A percentile compares a stretch with the other conserved stretches of the same genome.
phyloP scores from a whole-genome alignment of 2,329 filamentous ascomycete genomes.

The Sarocladium strictum region DNA sequence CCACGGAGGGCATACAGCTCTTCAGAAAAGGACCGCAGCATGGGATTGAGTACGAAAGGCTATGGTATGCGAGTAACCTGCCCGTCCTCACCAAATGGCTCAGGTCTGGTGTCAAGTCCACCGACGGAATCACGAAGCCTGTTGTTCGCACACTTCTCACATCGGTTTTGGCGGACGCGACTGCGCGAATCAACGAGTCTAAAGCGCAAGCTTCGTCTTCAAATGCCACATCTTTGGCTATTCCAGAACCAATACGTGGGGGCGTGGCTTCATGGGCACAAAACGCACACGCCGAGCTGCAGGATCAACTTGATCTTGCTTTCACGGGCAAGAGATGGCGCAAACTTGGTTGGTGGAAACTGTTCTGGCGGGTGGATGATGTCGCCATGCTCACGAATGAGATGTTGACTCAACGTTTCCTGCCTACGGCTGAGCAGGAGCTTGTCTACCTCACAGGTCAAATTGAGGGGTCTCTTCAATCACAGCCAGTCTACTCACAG shows the following conservation, averaged over 20 bases:
- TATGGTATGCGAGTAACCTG: slow-evolving; percentile 69
- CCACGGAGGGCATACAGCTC: slow-evolving; percentile 54
- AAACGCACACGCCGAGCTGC: slow-evolving; percentile 74
- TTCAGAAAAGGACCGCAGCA: slow-evolving; percentile 67
- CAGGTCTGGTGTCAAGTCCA: slow-evolving; percentile 35
- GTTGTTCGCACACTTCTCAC: slow-evolving; percentile 60
- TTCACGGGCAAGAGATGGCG: slow-evolving; percentile 74
- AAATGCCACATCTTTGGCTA: neutral
- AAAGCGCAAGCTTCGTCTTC: slow-evolving; percentile 31
- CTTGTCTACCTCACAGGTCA: slow-evolving; percentile 79
- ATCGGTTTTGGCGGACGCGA: slow-evolving; percentile 56
- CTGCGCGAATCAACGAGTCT: slow-evolving; percentile 41
- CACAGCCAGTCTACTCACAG: slow-evolving; percentile 28
- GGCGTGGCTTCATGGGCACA: slow-evolving; percentile 70
- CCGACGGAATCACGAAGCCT: slow-evolving; percentile 49
- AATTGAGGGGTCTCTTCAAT: slow-evolving; percentile 45
- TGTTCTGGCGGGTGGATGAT: slow-evolving; percentile 92
- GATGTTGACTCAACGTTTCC: slow-evolving; percentile 70
- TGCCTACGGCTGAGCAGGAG: slow-evolving; percentile 71
- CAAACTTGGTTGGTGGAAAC: slow-evolving; percentile 84
- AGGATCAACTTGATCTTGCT: slow-evolving; percentile 69
- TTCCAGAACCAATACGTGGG: slow-evolving; percentile 12
- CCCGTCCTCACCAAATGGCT: slow-evolving; percentile 63
- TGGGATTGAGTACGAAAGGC: slow-evolving; percentile 64
- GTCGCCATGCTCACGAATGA: slow-evolving; percentile 77